Evolutionary conservation across 1,139 yeast genomes (phyloP).

Genomic region (Geotrichum candidum): DNA sequence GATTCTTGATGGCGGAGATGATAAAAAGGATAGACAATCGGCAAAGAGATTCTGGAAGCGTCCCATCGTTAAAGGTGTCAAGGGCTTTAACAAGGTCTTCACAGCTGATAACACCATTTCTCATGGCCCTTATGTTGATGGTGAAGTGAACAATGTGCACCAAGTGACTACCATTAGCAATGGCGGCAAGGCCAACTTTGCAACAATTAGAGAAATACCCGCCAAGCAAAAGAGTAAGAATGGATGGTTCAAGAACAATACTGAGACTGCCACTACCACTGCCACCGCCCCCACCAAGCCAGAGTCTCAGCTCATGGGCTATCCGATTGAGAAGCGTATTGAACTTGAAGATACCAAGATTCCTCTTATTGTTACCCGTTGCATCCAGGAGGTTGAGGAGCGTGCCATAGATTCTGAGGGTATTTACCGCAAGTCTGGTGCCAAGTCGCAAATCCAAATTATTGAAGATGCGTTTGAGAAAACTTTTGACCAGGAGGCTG

Average conservation of each 20-base stretch:
- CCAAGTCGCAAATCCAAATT: conserved; percentile 64
- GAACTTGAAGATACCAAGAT: conserved; percentile 53
- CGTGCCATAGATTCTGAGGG: conserved; percentile 77
- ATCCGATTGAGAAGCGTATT: conserved; percentile 32
- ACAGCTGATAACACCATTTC: conserved; percentile 24
- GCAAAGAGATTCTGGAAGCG: conserved; percentile 36
- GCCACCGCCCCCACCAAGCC: neutral
- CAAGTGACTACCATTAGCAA: conserved; percentile 19
- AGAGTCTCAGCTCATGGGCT: conserved; percentile 25
- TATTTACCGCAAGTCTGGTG: conserved; percentile 85
- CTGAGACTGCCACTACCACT: neutral
- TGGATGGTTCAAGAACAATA: conserved; percentile 19
- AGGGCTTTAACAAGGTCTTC: conserved; percentile 35
- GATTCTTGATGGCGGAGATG: conserved; percentile 28
- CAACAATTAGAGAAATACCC: conserved; percentile 10
- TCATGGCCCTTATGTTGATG: conserved; percentile 14
- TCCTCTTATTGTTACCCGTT: conserved; percentile 67
- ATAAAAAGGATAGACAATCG: conserved; percentile 24
- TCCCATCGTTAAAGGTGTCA: conserved; percentile 34
- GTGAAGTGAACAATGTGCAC: conserved; percentile 16
- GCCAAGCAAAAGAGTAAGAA: conserved; percentile 12
- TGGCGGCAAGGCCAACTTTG: conserved; percentile 10
- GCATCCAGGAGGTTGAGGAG: conserved; percentile 72
- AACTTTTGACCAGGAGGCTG: conserved; percentile 19
- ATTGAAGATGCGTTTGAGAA: conserved; percentile 41